These are phyloP conservation scores for Biscutella laevigata DNA, from an alignment of 441 rosid species.

Conservation along the genomic window DNA sequence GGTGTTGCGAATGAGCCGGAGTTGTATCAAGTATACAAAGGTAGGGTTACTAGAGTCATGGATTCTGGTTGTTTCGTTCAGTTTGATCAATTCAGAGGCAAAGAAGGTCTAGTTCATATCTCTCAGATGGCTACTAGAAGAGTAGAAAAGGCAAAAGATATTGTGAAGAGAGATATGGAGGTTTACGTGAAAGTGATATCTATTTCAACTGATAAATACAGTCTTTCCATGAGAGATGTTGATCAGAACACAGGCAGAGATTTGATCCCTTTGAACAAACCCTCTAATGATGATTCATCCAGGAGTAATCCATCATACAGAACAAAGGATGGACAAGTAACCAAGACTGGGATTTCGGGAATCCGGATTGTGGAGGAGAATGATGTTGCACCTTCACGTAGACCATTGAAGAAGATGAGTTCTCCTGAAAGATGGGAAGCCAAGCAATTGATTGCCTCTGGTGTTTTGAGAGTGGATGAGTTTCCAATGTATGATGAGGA, in stretches of 20 bases:
- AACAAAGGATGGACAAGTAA: slow-evolving; percentile 40
- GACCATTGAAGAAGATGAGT: slow-evolving; percentile 77
- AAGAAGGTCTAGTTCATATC: slow-evolving; percentile 76
- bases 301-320: slow-evolving; percentile 49
- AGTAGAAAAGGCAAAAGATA: slow-evolving; percentile 49
- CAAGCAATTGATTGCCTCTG: slow-evolving; percentile 75
- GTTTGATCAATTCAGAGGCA: slow-evolving; percentile 55
- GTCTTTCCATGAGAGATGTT: slow-evolving; percentile 76
- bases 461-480: slow-evolving; percentile 51
- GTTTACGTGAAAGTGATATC: slow-evolving; percentile 73
- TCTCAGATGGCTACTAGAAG: slow-evolving; percentile 73
- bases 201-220: slow-evolving; percentile 41
- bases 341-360: slow-evolving; percentile 61
- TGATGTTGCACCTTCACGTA: slow-evolving; percentile 44
- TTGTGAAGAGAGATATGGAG: slow-evolving; percentile 62
- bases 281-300: slow-evolving; percentile 37
- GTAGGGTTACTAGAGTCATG: slow-evolving; percentile 72
- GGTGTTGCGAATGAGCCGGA: slow-evolving; percentile 45
- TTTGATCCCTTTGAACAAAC: slow-evolving; percentile 59
- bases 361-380: slow-evolving; percentile 56
- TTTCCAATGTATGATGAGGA: slow-evolving; percentile 73
- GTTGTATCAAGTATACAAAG: slow-evolving; percentile 65
- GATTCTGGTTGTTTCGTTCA: slow-evolving; percentile 70
- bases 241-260: slow-evolving; percentile 76
- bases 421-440: slow-evolving; percentile 92